Evolutionary conservation across 1,139 yeast genomes (phyloP).

Genomic region (Meyerozyma elateridarum): DNA sequence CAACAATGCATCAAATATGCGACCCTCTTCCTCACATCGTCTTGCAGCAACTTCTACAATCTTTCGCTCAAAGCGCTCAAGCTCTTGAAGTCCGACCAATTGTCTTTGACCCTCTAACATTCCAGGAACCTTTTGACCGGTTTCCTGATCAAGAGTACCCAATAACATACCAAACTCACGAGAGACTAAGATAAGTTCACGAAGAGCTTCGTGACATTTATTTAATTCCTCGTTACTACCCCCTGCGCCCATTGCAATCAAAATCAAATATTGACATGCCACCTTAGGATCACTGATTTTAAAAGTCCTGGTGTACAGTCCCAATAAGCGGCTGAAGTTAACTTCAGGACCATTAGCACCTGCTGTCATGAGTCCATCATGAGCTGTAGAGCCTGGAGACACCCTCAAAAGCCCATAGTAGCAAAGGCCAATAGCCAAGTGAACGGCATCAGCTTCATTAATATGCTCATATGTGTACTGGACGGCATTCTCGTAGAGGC

Average conservation of each 20-base stretch:
- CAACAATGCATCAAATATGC: slow-evolving; percentile 79
- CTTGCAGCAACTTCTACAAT: slow-evolving; percentile 84
- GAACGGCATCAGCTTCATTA: slow-evolving; percentile 85
- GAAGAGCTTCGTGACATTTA: slow-evolving; percentile 72
- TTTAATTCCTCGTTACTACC: slow-evolving; percentile 43
- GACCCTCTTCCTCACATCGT: slow-evolving; percentile 88
- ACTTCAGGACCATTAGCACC: slow-evolving; percentile 41
- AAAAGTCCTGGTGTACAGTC: slow-evolving; percentile 75
- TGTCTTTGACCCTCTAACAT: slow-evolving; percentile 74
- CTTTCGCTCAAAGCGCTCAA: slow-evolving; percentile 44
- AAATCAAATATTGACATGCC: slow-evolving; percentile 81
- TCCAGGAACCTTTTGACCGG: slow-evolving; percentile 81
- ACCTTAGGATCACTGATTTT: slow-evolving; percentile 83
- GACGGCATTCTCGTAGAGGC: slow-evolving; percentile 79
- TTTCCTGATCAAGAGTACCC: slow-evolving; percentile 64
- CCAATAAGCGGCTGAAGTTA: slow-evolving; percentile 56
- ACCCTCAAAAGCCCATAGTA: slow-evolving; percentile 70
- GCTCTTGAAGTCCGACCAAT: slow-evolving; percentile 55
- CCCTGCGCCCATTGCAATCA: slow-evolving; percentile 55
- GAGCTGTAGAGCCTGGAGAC: slow-evolving; percentile 22
- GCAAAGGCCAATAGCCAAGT: slow-evolving; percentile 76
- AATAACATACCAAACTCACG: slow-evolving; percentile 76
- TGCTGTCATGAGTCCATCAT: slow-evolving; percentile 31
- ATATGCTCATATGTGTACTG: slow-evolving; percentile 58
- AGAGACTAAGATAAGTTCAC: slow-evolving; percentile 81